Base-by-base conservation (phyloP, 805 yeast species). In the Blastobotrys robertii region DNA sequence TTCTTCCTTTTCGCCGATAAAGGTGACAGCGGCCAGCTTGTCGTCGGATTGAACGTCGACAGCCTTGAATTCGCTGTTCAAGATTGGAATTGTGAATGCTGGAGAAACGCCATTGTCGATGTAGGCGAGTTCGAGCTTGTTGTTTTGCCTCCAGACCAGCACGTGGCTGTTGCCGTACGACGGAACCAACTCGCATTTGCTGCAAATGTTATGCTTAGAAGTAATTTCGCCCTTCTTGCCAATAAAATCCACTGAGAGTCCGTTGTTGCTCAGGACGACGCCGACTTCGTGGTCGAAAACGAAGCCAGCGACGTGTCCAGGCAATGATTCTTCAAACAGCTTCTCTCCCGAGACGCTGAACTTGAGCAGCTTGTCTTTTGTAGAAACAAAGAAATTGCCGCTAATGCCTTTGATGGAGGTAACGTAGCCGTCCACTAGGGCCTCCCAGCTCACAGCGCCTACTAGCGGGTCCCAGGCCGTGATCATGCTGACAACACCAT, bases 251-350 rank as follows among this genome's bases (percentile, higher is more conserved):
- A 30, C 14, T 8, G 28, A 11, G 36, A 39, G 22, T 10, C 34
- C 25, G 4, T 30, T 30, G 10, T 14, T n/a, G 33, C 16, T 38
- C 10, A 12, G 6, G 16, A 39, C 32, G n/a, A 31, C 37, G 13
- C 42, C 42, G 9, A 31, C 37, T 4, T 15, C 30, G 22, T 30
- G 37, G 30, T 39, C 42, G 14, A 39, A 36, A n/a, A 30, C 42
- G 11, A 30, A 19, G 3, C 22, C 25, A 12, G 42, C 42, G 4
- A 12, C 37, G 9, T 13, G 16, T n/a, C 35, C 29, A 14, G 30
- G 10, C 30, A 38, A 30, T 29, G 34, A 11, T n/a, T n/a, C 35
- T 8, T 22, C 35, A 22, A 29, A 9, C 13, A 30, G 30, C 7
- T 25, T 22, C 15, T 35, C 35, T 11, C 37, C 30, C 8, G 31